These are phyloP conservation scores for Fusarium cicatricum DNA, from an alignment of 2,329 filamentous ascomycete species.

Conservation along the genomic window DNA sequence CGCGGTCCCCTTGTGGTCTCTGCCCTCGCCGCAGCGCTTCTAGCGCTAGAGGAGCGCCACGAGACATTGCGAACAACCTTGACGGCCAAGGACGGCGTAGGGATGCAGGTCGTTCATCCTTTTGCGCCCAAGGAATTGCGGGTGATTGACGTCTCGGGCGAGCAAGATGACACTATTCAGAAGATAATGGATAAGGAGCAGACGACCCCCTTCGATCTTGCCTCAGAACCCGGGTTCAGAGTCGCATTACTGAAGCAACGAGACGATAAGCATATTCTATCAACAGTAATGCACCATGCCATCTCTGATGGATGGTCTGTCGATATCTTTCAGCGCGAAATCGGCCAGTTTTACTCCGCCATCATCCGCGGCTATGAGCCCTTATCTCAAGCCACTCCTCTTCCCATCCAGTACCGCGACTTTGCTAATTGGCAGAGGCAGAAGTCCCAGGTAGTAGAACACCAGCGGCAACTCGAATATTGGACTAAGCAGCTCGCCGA, in stretches of 20 bases:
- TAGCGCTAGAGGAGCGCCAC: neutral
- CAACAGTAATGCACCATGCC: conserved; percentile 27
- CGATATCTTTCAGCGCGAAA: conserved; percentile 16
- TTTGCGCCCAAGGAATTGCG: neutral
- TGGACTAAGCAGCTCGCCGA: conserved; percentile 10
- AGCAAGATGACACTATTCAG: no score
- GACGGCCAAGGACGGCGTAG: neutral
- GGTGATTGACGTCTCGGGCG: conserved; percentile 50
- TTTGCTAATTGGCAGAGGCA: conserved; percentile 20
- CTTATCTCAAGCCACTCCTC: conserved; percentile 13
- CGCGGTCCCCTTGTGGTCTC: neutral
- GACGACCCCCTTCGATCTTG: neutral
- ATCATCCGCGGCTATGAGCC: conserved; percentile 12
- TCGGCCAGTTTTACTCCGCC: conserved; percentile 13
- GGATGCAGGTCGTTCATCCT: neutral
- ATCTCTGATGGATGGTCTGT: conserved; percentile 30
- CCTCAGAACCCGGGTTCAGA: neutral
- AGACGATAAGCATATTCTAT: conserved; percentile 16
- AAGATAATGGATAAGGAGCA: no score
- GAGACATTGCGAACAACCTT: conserved; percentile 1
- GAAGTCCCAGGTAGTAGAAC: neutral
- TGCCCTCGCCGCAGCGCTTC: neutral
- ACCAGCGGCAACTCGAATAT: conserved; percentile 8
- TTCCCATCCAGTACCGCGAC: conserved; percentile 38
- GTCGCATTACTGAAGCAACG: neutral